phyloP scores from a whole-genome alignment of 2,329 filamentous ascomycete species.

The Aspergillus hortae region DNA sequence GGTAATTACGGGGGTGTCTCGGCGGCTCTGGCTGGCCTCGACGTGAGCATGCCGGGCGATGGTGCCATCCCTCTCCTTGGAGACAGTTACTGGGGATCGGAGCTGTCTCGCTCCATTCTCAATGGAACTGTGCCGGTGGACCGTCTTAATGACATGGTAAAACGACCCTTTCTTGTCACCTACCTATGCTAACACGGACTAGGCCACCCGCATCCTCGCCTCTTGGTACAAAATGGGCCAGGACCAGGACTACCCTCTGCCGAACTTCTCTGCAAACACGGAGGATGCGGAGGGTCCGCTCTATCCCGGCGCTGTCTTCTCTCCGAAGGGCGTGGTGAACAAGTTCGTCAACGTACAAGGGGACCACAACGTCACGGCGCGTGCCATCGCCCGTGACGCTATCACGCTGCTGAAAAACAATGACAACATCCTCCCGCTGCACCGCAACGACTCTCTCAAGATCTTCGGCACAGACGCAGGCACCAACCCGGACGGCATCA shows the following conservation, averaged over 20 bases:
- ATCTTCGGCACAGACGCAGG: conserved; percentile 52
- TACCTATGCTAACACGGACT: conserved; percentile 9
- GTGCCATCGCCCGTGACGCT: conserved; percentile 53
- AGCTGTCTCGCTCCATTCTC: conserved; percentile 53
- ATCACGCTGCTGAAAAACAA: conserved; percentile 63
- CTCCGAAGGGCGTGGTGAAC: conserved; percentile 63
- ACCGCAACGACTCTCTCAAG: conserved; percentile 35
- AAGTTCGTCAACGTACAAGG: conserved; percentile 61
- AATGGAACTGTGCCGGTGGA: conserved; percentile 57
- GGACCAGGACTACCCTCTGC: conserved; percentile 53
- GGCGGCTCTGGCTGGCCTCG: conserved; percentile 60
- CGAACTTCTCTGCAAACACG: conserved; percentile 61
- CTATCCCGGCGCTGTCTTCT: conserved; percentile 57
- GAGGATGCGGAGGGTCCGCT: conserved; percentile 52
- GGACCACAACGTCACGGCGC: conserved; percentile 50
- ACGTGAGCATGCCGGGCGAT: conserved; percentile 69
- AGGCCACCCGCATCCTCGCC: conserved; percentile 56
- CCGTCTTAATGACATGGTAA: conserved; percentile 51
- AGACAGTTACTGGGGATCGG: conserved; percentile 53
- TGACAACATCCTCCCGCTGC: conserved; percentile 52
- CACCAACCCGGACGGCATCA: conserved; percentile 57
- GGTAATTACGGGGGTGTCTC: conserved; percentile 59
- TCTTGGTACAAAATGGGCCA: conserved; percentile 57
- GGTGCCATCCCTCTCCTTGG: conserved; percentile 51
- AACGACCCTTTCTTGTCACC: accelerated